phyloP scores from a whole-genome alignment of 2,329 filamentous ascomycete genomes.

The Chaetomium strumarium region DNA sequence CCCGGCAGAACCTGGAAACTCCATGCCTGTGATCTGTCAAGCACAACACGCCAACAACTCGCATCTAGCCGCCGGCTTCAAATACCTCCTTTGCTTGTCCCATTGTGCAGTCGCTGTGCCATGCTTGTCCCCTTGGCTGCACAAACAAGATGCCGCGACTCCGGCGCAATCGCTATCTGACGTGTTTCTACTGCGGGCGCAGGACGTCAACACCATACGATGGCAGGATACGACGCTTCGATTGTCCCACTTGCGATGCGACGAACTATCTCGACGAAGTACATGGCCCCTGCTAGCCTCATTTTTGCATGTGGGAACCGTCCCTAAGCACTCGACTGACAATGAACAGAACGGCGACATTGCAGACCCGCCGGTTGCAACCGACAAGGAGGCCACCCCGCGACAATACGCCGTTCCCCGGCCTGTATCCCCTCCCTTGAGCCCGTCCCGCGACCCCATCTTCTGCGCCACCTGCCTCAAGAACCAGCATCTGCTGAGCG shows the following conservation, averaged over 20 bases:
- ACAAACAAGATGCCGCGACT: conserved; percentile 38
- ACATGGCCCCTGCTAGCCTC: conserved; percentile 23
- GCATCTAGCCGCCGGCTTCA: neutral
- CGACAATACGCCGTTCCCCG: conserved; percentile 44
- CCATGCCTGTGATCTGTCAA: neutral
- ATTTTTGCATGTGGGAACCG: neutral
- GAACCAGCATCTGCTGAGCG: conserved; percentile 79
- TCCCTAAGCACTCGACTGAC: neutral
- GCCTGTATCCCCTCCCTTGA: conserved; percentile 32
- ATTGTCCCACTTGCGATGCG: conserved; percentile 74
- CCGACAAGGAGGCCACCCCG: conserved; percentile 38
- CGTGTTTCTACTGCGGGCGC: conserved; percentile 80
- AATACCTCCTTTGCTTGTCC: neutral
- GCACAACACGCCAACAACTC: conserved; percentile 10
- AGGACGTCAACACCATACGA: conserved; percentile 56
- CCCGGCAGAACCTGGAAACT: conserved; percentile 27
- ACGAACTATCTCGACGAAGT: conserved; percentile 88
- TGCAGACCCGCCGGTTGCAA: conserved; percentile 71
- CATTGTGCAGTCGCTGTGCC: conserved; percentile 9
- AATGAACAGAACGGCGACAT: conserved; percentile 70
- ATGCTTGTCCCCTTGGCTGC: conserved; percentile 13
- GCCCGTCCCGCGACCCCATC: conserved; percentile 31
- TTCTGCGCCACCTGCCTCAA: conserved; percentile 77
- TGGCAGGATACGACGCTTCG: conserved; percentile 57
- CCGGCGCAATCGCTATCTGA: conserved; percentile 41